These are phyloP conservation scores for Clonostachys rhizophaga DNA, from an alignment of 2,329 filamentous ascomycete genomes.

Conservation along the genomic window DNA sequence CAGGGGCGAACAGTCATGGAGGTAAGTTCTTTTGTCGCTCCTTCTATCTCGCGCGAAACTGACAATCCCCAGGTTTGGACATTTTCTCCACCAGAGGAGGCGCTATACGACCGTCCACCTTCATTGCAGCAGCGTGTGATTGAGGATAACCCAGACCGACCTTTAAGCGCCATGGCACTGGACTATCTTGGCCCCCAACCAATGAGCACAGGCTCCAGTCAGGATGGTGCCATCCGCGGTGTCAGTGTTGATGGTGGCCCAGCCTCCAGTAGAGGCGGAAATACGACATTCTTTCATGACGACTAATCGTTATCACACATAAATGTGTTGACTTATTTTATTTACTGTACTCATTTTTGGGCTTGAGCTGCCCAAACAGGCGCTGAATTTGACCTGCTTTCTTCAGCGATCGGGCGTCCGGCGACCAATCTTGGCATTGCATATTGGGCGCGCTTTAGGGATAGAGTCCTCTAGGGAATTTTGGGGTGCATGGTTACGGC, in stretches of 20 bases:
- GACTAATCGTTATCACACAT: conserved; percentile 17
- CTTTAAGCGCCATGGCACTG: conserved; percentile 44
- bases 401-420: background rate
- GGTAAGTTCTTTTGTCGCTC: conserved; percentile 48
- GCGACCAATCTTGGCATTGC: background rate
- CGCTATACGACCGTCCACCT: conserved; percentile 46
- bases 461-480: background rate
- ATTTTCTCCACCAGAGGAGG: conserved; percentile 80
- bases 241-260: conserved; percentile 54
- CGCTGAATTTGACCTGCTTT: background rate
- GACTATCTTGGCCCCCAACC: conserved; percentile 30
- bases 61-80: conserved; percentile 71
- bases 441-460: conserved; percentile 1
- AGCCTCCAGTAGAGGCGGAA: conserved; percentile 42
- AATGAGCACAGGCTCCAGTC: conserved; percentile 17
- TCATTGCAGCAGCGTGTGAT: conserved; percentile 41
- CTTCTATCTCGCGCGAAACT: background rate
- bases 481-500: conserved; percentile 2
- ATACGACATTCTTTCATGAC: conserved; percentile 46
- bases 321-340: background rate
- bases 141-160: conserved; percentile 40
- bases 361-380: background rate
- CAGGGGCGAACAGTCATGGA: conserved; percentile 93
- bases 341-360: background rate
- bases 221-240: conserved; percentile 35